Percentiles rank a stretch among this genome's conserved stretches.
Evolutionary conservation across 257 asterid genomes (phyloP).

Genomic region (Echites panduratus): DNA sequence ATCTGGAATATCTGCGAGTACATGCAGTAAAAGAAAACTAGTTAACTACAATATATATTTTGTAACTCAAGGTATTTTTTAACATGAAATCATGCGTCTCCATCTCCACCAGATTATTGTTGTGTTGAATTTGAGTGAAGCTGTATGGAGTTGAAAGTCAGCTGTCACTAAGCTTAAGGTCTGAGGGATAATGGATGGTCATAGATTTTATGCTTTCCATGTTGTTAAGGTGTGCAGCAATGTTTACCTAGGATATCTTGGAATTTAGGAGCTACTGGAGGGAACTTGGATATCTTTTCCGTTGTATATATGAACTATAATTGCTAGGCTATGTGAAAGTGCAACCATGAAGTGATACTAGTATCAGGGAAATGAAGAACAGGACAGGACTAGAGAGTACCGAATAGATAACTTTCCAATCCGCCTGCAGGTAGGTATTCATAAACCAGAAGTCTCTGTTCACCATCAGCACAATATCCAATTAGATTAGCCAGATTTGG

Average conservation of each 20-base stretch:
- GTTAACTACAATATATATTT: not conserved
- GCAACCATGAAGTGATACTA: too few relatives aligned
- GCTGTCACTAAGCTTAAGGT: not conserved
- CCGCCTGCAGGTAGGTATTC: slow-evolving; percentile 71
- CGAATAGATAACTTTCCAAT: slow-evolving; percentile 48
- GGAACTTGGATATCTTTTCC: too few relatives aligned
- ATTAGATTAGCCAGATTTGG: slow-evolving; percentile 61
- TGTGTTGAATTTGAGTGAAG: not conserved
- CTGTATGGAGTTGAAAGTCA: not conserved
- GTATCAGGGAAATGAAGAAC: not conserved
- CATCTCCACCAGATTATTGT: not conserved
- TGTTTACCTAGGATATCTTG: too few relatives aligned
- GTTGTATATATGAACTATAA: too few relatives aligned
- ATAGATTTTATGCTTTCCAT: not conserved
- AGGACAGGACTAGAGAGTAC: slow-evolving; percentile 31
- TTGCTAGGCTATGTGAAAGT: not conserved
- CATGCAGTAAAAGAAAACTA: not conserved
- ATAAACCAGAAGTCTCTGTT: slow-evolving; percentile 83
- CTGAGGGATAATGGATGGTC: not conserved
- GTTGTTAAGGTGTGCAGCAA: not conserved
- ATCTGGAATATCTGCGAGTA: slow-evolving; percentile 36
- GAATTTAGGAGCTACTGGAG: too few relatives aligned
- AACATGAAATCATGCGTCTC: not conserved
- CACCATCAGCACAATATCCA: slow-evolving; percentile 98
- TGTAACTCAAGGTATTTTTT: not conserved